Conservation (phyloP, 345 rosid species). For the Angophora floribunda region DNA sequence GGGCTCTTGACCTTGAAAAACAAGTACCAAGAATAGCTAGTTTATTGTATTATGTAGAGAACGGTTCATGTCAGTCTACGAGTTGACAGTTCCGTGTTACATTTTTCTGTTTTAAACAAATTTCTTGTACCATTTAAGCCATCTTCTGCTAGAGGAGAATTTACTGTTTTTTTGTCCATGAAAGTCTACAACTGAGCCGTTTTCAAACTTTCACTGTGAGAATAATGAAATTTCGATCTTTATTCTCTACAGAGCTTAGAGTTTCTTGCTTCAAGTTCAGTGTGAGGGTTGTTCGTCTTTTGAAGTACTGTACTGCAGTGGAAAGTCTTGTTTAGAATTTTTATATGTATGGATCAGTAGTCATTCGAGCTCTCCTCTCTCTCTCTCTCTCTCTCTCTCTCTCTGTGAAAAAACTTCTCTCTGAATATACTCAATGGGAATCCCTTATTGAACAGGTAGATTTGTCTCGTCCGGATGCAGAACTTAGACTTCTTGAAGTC, state of each 20-base stretch:
- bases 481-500: slow-evolving; percentile 89
- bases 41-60: neutral
- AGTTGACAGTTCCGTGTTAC: neutral
- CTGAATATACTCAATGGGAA: neutral
- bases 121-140: neutral
- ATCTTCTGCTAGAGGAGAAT: neutral
- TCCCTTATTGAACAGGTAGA: slow-evolving; percentile 53
- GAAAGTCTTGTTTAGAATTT: neutral
- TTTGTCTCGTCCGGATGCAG: slow-evolving; percentile 82
- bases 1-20: neutral
- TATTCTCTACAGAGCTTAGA: neutral
- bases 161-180: neutral
- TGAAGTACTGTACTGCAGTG: neutral
- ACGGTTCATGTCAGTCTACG: neutral
- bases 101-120: neutral
- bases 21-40: neutral
- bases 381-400: neutral
- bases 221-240: neutral
- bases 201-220: neutral
- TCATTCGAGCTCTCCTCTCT: neutral
- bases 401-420: neutral
- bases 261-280: neutral
- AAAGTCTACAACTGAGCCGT: neutral
- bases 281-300: neutral
- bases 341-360: neutral